Evolutionary conservation across 768 basidiomycete genomes (phyloP).

Genomic region (Trametes maxima): DNA sequence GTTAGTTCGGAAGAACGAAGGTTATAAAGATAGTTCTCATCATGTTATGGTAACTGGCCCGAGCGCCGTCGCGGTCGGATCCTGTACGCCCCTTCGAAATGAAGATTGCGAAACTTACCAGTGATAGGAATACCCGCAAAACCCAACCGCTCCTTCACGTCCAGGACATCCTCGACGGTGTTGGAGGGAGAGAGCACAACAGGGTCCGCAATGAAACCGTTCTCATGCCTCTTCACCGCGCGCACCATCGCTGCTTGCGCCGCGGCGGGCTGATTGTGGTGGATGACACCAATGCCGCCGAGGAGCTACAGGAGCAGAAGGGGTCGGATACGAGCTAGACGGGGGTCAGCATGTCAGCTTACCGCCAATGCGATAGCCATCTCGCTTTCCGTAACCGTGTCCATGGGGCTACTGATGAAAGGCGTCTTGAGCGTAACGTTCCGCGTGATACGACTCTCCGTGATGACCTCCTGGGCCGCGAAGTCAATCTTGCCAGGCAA

Average conservation of each 20-base stretch:
- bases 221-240: slow-evolving; percentile 97
- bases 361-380: slow-evolving; percentile 95
- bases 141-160: slow-evolving; percentile 88
- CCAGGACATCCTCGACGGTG: slow-evolving; percentile 85
- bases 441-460: slow-evolving; percentile 86
- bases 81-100: slow-evolving; percentile 14
- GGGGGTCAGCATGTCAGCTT: slow-evolving; percentile 36
- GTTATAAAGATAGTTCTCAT: slow-evolving; percentile 45
- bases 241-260: slow-evolving; percentile 96
- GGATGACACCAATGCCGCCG: slow-evolving; percentile 97
- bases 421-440: slow-evolving; percentile 93
- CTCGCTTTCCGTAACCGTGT: slow-evolving; percentile 95
- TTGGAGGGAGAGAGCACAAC: slow-evolving; percentile 81
- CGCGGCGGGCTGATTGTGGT: slow-evolving; percentile 87
- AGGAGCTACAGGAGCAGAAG: slow-evolving; percentile 60
- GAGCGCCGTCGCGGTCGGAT: not conserved
- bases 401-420: slow-evolving; percentile 98
- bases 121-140: slow-evolving; percentile 99
- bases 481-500: slow-evolving; percentile 97
- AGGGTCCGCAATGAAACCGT: slow-evolving; percentile 97
- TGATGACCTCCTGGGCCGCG: slow-evolving; percentile 73
- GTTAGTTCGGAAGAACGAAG: slow-evolving; percentile 91
- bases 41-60: not conserved
- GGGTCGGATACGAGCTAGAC: slow-evolving; percentile 24
- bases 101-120: slow-evolving; percentile 56